Evolutionary conservation across 305 asterid species (phyloP).

Genomic region (Fraxinus floribunda): DNA sequence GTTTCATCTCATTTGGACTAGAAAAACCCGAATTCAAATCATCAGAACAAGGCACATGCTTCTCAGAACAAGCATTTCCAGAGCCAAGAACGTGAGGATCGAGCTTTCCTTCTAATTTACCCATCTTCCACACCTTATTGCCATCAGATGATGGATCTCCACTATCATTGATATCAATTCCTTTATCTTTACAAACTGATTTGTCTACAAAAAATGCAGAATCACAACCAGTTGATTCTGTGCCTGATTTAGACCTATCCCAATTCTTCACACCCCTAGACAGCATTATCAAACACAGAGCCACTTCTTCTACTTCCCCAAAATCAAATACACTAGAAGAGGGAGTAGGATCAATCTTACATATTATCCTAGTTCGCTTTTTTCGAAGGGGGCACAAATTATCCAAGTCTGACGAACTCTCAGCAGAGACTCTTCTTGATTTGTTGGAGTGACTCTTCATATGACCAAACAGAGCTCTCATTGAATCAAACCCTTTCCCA

Average conservation of each 20-base stretch:
- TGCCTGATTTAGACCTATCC: constrained; percentile 17
- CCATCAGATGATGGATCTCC: constrained; percentile 24
- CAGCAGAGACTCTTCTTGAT: constrained; percentile 31
- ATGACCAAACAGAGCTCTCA: constrained; percentile 81
- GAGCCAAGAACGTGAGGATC: constrained; percentile 10
- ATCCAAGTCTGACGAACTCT: constrained; percentile 44
- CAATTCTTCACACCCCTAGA: constrained; percentile 48
- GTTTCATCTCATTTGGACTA: constrained; percentile 12
- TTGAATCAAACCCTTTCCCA: constrained; percentile 61
- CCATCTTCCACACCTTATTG: constrained; percentile 11
- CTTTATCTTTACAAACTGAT: constrained; percentile 27
- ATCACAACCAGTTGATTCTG: constrained; percentile 28
- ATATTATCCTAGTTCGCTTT: constrained; percentile 60
- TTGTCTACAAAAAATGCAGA: constrained; percentile 35
- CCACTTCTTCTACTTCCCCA: constrained; percentile 55
- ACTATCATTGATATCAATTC: constrained; percentile 2
- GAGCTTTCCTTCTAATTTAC: constrained; percentile 7
- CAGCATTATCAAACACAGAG: constrained; percentile 65
- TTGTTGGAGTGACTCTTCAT: constrained; percentile 77
- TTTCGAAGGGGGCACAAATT: constrained; percentile 48
- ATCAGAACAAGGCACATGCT: constrained; percentile 29
- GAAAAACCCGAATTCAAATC: constrained; percentile 19
- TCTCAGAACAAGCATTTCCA: constrained; percentile 18
- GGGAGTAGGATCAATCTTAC: constrained; percentile 31
- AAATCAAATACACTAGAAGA: constrained; percentile 36